Percentiles rank a stretch among this genome's conserved stretches.
These are phyloP conservation scores for Russula foetens DNA, from an alignment of 768 basidiomycete genomes.

Conservation along the genomic window DNA sequence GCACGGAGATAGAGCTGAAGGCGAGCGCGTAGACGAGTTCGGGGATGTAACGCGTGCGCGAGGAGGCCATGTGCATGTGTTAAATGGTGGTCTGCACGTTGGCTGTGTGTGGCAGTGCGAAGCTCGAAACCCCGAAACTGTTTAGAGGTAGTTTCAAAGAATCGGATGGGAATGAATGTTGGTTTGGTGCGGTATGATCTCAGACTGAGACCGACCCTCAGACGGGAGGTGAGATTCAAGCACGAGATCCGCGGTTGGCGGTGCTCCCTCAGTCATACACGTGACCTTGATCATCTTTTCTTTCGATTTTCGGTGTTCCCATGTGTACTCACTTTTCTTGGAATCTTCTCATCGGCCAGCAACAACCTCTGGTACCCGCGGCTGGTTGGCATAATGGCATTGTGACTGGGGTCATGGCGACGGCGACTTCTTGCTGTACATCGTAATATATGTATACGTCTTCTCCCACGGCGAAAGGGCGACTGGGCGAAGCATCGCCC, in stretches of 20 bases:
- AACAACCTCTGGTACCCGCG: neutral
- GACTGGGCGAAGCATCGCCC: no score
- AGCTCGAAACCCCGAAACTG: neutral
- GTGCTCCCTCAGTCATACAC: neutral
- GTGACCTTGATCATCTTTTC: no score
- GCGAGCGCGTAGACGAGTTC: constrained; percentile 60
- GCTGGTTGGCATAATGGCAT: neutral
- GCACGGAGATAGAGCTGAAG: constrained; percentile 58
- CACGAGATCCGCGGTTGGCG: neutral
- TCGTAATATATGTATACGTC: no score
- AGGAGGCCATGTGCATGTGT: constrained; percentile 15
- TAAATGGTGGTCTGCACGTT: neutral
- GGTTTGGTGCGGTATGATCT: no score
- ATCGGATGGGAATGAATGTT: no score
- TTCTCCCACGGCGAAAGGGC: no score
- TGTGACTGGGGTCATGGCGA: neutral
- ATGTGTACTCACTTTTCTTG: no score
- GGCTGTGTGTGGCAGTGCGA: no score
- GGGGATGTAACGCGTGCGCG: constrained; percentile 40
- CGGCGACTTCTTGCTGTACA: no score
- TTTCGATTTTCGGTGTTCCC: no score
- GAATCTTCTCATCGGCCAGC: neutral
- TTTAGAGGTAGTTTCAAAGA: no score
- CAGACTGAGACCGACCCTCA: no score
- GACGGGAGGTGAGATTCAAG: neutral